Evolutionary conservation across 1,139 yeast genomes (phyloP), one percentile per base, ranked within the genome.

Genomic region (Yamadazyma membranifaciens): DNA sequence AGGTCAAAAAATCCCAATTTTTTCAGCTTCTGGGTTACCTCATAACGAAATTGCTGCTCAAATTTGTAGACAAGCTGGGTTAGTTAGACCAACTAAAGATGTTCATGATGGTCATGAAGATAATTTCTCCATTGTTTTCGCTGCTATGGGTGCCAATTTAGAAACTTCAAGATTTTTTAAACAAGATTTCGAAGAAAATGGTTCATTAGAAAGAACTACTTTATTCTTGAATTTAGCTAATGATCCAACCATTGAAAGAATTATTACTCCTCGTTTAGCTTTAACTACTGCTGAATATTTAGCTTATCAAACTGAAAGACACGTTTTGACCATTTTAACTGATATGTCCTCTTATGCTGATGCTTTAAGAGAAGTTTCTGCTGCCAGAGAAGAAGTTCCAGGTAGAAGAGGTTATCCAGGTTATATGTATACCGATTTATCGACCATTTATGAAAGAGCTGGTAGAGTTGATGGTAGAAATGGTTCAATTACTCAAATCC

Each of bases 381-480:
- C 99, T 47, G 99, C 99, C 39, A 87, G 99, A 79, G 99, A 92
- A 74, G 99, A 92, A 74, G 99, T 92, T 37, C 99, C 99, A 60
- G 99, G 99, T 78, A 89, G 99, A 81, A 89, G 99, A 83, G 99
- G 99, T 76, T 92, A 92, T 71, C 99, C 99, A 50, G 99, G 99
- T 86, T 92, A 92, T 69, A 92, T 92, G 99, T 92, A 92, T 74
- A 92, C 99, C 39, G 98, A 92, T 83, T 87, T 92, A 76, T 87
- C 98, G 41, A 92, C 98, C 46, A 89, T 92, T 61, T 92, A 92
- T 67, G 99, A 92, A 75, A 87, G 99, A 75, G 99, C 99, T 34
- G 99, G 99, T 65, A 86, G 99, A 76, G 98, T 92, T 50, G 98
- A 94, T 73, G 99, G 99, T 52, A 86, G 98, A 74, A 92, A 94